Evolutionary conservation across 2,329 filamentous ascomycete species (phyloP).

Genomic region (Xylaria sp.): DNA sequence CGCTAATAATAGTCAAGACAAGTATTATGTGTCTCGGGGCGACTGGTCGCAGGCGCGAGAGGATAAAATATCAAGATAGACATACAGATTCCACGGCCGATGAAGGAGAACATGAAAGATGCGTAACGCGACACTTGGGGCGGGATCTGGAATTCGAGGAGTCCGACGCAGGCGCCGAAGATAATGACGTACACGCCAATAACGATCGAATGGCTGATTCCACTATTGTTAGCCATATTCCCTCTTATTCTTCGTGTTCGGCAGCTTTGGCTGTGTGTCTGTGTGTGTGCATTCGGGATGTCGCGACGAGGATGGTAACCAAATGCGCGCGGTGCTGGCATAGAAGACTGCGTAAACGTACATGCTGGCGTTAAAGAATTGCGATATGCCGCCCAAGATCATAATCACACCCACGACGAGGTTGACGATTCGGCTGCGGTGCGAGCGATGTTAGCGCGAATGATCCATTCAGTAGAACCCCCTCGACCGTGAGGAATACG

Average conservation of each 20-base stretch:
- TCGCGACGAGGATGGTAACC: conserved; percentile 6
- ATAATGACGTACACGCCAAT: conserved; percentile 88
- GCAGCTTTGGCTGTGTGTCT: neutral
- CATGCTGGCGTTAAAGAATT: conserved; percentile 73
- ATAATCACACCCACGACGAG: conserved; percentile 87
- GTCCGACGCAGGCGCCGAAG: conserved; percentile 82
- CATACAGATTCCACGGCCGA: conserved; percentile 94
- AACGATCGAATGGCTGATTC: conserved; percentile 74
- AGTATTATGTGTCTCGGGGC: neutral
- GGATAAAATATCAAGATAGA: conserved; percentile 44
- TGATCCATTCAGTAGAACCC: conserved; percentile 46
- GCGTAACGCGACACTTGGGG: conserved; percentile 93
- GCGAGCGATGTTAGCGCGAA: conserved; percentile 49
- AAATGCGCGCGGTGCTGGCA: conserved; percentile 38
- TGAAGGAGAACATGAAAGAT: conserved; percentile 97
- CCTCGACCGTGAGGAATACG: neutral
- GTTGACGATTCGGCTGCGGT: conserved; percentile 88
- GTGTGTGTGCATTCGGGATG: neutral
- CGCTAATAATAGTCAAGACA: neutral
- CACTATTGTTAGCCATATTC: conserved; percentile 26
- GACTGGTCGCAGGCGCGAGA: neutral
- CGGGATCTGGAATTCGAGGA: conserved; percentile 93
- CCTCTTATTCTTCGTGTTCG: neutral
- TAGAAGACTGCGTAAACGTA: conserved; percentile 58
- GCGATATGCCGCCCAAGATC: conserved; percentile 82